phyloP scores from a whole-genome alignment of 1,284 basidiomycete species.

The Rhodotorula sp. region DNA sequence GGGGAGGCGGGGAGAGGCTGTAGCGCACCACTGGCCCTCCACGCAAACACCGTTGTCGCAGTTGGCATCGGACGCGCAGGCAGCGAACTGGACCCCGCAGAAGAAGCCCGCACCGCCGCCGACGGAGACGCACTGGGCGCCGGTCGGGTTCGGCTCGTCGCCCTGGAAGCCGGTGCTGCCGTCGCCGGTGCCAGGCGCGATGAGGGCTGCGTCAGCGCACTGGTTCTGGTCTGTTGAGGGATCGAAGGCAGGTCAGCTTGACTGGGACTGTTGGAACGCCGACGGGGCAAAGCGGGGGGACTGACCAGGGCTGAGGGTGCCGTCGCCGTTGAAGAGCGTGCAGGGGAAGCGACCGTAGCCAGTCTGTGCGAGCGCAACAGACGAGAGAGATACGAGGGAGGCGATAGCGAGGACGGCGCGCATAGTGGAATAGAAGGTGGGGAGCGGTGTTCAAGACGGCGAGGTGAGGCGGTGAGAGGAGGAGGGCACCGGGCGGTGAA shows the following conservation, averaged over 20 bases:
- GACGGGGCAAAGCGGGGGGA: not conserved
- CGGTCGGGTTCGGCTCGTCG: constrained; percentile 8
- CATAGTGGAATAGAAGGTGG: not conserved
- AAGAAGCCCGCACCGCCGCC: constrained; percentile 7
- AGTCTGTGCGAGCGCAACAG: constrained; percentile 14
- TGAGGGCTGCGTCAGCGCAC: constrained; percentile 11
- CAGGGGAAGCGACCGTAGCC: constrained; percentile 34
- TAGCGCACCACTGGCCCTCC: constrained; percentile 12
- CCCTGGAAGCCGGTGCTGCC: constrained; percentile 12
- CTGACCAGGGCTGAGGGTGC: constrained; percentile 19
- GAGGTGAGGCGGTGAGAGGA: not conserved
- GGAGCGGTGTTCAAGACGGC: not conserved
- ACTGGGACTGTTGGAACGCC: too few relatives aligned
- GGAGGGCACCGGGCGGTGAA: not conserved
- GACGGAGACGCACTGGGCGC: constrained; percentile 11
- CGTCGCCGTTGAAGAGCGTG: constrained; percentile 29
- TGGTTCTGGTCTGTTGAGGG: constrained; percentile 11
- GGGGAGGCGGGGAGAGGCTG: not conserved
- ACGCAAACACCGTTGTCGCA: constrained; percentile 23
- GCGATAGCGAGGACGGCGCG: constrained; percentile 2
- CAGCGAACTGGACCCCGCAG: constrained; percentile 26
- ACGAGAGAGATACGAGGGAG: constrained; percentile 2
- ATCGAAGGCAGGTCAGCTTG: not conserved
- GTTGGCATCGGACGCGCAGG: constrained; percentile 12
- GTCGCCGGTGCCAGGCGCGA: constrained; percentile 9